Evolutionary conservation across 768 basidiomycete genomes (phyloP), one percentile per base, ranked within the genome.

Genomic region (Fibroporia radiculosa): DNA sequence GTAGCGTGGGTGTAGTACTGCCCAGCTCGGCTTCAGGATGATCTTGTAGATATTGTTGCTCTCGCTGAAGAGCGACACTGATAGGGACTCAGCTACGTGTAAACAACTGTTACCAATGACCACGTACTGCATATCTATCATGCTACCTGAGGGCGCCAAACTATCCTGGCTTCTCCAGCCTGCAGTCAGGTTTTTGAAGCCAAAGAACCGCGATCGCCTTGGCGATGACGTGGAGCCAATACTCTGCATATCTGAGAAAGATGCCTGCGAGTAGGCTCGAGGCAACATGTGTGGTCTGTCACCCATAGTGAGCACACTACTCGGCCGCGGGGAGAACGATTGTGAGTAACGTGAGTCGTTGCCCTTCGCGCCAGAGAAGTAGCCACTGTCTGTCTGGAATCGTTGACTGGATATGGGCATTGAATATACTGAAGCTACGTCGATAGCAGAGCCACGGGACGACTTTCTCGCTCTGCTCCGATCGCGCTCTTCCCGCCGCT

Each of bases 91-190:
- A 11, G 32, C 42, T 24, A 48, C 25, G 41, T n/a, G 51, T 40
- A 35, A 40, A 31, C 22, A 20, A 34, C 25, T 41, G 18, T 14
- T 41, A 19, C 34, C 24, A 20, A 44, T 34, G 14, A 7, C 39
- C 19, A 80, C 86, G 51, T 66, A 91, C 88, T 92, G 89, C 89
- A 92, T 91, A 61, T 91, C 85, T 52, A 91, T 66, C 86, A 92
- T 89, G 56, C 89, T 92, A 42, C 89, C 89, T 3, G 87, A 86
- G n/a, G 76, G 73, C 1, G 86, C 83, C 29, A 92, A 66, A 60
- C 87, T 90, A 47, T 88, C 84, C 55, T 83, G 84, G 58, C 86
- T 90, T 52, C 76, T 70, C 79, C 82, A 87, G 11, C 80, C 81
- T 18, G 77, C 64, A 46, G 78, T 80, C 35, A 84, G 67, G 53